These are phyloP conservation scores for Danielia oregonensis DNA, from an alignment of 805 yeast species.

Conservation along the genomic window DNA sequence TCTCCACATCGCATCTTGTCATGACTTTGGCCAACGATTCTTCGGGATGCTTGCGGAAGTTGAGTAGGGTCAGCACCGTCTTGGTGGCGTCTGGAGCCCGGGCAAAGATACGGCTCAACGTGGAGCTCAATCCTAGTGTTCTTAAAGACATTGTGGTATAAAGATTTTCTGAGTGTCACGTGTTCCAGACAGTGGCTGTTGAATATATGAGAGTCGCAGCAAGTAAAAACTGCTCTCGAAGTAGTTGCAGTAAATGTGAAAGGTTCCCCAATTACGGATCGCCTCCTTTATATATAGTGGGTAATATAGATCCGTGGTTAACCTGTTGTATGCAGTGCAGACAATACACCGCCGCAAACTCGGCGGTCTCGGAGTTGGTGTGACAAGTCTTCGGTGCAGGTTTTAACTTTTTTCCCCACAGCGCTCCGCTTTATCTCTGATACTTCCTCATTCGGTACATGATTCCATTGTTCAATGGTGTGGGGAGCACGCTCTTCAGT, in stretches of 20 bases:
- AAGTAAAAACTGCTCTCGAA: too few species aligned
- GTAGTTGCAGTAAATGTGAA: too few species aligned
- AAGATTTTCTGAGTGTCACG: not conserved
- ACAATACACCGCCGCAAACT: too few species aligned
- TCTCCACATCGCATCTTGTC: slow-evolving; percentile 66
- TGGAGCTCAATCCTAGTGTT: slow-evolving; percentile 36
- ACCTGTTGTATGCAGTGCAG: too few species aligned
- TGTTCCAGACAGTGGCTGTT: too few species aligned
- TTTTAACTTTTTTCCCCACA: slow-evolving; percentile 1
- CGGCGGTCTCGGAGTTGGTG: slow-evolving; percentile 3
- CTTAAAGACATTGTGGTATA: slow-evolving; percentile 33
- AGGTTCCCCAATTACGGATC: too few species aligned
- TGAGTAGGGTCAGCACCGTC: slow-evolving; percentile 44
- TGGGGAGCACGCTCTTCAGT: too few species aligned
- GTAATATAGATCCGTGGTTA: too few species aligned
- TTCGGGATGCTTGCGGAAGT: slow-evolving; percentile 52
- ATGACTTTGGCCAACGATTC: slow-evolving; percentile 44
- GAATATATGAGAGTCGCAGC: too few species aligned
- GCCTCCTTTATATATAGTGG: too few species aligned
- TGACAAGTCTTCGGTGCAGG: slow-evolving; percentile 3
- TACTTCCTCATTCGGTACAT: too few species aligned
- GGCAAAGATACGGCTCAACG: slow-evolving; percentile 33
- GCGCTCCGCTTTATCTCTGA: slow-evolving; percentile 5
- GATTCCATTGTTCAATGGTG: too few species aligned
- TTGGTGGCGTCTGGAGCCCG: slow-evolving; percentile 26